These are phyloP conservation scores for Hypseocharis bilobata DNA, from an alignment of 441 rosid species.

Conservation along the genomic window DNA sequence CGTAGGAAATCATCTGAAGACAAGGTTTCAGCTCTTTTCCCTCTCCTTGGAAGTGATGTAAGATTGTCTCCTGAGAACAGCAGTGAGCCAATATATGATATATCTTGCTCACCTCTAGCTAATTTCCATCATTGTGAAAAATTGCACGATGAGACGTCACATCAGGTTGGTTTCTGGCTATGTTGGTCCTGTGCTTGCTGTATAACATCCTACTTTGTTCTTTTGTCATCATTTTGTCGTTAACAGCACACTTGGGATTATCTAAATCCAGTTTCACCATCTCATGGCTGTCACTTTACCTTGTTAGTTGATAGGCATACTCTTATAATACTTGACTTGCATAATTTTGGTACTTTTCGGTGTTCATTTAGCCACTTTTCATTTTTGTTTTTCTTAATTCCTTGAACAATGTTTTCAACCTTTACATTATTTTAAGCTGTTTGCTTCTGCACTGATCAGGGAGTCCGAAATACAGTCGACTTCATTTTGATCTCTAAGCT, in stretches of 20 bases:
- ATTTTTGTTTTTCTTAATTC: background rate
- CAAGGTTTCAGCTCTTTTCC: conserved; percentile 25
- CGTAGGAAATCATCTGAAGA: conserved; percentile 39
- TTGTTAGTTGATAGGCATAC: background rate
- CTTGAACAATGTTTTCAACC: conserved; percentile 4
- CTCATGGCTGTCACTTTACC: background rate
- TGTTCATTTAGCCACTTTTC: background rate
- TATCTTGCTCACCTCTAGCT: conserved; percentile 57
- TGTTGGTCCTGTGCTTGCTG: background rate
- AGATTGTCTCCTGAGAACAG: conserved; percentile 40
- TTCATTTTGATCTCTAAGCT: conserved; percentile 56
- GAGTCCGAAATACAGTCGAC: conserved; percentile 44
- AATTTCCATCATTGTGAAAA: conserved; percentile 72
- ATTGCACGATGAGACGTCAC: conserved; percentile 39
- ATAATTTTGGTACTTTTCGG: too few species aligned
- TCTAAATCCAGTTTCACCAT: background rate
- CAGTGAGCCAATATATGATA: conserved; percentile 39
- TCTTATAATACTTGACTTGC: too few species aligned
- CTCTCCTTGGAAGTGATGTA: conserved; percentile 40
- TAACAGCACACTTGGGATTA: background rate
- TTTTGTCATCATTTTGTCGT: background rate
- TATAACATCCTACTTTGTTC: background rate
- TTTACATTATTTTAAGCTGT: conserved; percentile 2
- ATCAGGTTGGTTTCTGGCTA: conserved; percentile 48
- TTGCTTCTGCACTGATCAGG: conserved; percentile 41